phyloP scores from a whole-genome alignment of 2,329 filamentous ascomycete genomes.

The Pseudopithomyces chartarum region DNA sequence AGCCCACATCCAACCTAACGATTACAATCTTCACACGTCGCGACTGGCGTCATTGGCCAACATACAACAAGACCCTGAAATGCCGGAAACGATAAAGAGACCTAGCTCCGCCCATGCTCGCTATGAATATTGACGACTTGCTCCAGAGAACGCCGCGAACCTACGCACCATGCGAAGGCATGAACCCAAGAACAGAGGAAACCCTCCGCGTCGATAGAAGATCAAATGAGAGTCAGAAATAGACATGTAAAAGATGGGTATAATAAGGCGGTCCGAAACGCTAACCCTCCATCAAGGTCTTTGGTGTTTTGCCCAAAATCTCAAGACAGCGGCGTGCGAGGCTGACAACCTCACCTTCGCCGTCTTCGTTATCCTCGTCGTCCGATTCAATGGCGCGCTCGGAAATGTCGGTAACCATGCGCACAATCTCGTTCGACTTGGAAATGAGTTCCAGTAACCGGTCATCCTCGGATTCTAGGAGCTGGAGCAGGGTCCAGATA shows the following conservation, averaged over 20 bases:
- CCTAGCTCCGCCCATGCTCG: slow-evolving; percentile 47
- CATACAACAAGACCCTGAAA: slow-evolving; percentile 34
- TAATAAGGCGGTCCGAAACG: slow-evolving; percentile 18
- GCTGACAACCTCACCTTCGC: slow-evolving; percentile 90
- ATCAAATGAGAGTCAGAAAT: slow-evolving; percentile 26
- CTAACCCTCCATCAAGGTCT: slow-evolving; percentile 81
- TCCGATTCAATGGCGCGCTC: slow-evolving; percentile 88
- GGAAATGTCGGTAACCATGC: slow-evolving; percentile 89
- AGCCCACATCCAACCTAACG: slow-evolving; percentile 12
- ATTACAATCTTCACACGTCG: slow-evolving; percentile 25
- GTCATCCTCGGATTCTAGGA: slow-evolving; percentile 93
- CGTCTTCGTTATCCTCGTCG: slow-evolving; percentile 84
- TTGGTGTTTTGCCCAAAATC: slow-evolving; percentile 77
- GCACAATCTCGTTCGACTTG: slow-evolving; percentile 87
- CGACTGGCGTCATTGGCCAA: slow-evolving; percentile 10
- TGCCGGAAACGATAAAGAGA: slow-evolving; percentile 34
- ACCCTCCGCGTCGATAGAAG: slow-evolving; percentile 32
- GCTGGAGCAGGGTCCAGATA: slow-evolving; percentile 94
- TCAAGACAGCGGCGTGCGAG: slow-evolving; percentile 90
- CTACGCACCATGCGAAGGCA: slow-evolving; percentile 24
- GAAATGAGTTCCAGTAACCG: slow-evolving; percentile 86
- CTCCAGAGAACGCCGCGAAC: slow-evolving; percentile 36
- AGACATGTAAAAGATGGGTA: slow-evolving; percentile 30
- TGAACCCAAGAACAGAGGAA: slow-evolving; percentile 24
- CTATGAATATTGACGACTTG: slow-evolving; percentile 41